phyloP scores from a whole-genome alignment of 116 monocot species.

The Iris pallida region DNA sequence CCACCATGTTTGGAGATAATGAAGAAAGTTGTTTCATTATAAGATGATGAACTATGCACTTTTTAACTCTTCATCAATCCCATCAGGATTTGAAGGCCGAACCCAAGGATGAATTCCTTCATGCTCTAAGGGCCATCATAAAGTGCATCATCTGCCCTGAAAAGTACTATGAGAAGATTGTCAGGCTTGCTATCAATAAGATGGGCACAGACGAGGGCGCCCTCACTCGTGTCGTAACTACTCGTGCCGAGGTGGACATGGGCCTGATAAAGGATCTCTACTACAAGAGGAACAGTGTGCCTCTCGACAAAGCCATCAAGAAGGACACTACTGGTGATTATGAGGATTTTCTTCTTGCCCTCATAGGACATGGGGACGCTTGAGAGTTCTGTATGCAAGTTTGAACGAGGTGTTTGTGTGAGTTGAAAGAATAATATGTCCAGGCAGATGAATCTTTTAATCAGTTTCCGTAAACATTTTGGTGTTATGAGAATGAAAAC shows the following conservation, averaged over 20 bases:
- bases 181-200: constrained; percentile 45
- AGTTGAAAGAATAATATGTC: no score
- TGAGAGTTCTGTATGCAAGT: neutral
- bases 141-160: constrained; percentile 35
- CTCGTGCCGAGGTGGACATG: constrained; percentile 60
- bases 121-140: constrained; percentile 38
- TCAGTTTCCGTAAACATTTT: no score
- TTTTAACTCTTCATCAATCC: neutral
- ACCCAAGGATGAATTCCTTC: constrained; percentile 65
- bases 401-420: no score
- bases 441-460: no score
- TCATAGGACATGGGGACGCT: constrained; percentile 25
- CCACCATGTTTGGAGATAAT: no score
- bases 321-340: constrained; percentile 66
- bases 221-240: constrained; percentile 42
- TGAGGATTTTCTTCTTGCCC: constrained; percentile 47
- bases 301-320: constrained; percentile 36
- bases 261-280: constrained; percentile 39
- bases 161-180: constrained; percentile 49
- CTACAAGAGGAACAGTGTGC: constrained; percentile 48
- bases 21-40: no score
- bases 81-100: constrained; percentile 58
- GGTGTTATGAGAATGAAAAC: no score
- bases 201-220: constrained; percentile 61
- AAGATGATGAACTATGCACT: no score